Percentiles rank a stretch among this genome's conserved stretches.
phyloP scores from a whole-genome alignment of 495 filamentous ascomycete genomes.

The Penicillium cataractarum region DNA sequence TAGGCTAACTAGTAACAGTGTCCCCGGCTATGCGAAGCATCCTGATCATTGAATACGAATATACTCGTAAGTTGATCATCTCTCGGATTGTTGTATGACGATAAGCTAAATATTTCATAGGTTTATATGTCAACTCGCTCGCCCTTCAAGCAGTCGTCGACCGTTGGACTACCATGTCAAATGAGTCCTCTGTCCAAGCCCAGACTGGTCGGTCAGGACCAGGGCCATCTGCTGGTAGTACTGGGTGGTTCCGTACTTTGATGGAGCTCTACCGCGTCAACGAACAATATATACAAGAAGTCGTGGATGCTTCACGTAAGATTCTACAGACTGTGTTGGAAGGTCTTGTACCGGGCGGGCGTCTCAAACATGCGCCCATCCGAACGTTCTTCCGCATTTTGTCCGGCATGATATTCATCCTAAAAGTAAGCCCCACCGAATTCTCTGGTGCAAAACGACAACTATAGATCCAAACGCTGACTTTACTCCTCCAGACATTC shows the following conservation, averaged over 20 bases:
- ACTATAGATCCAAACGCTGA: background rate
- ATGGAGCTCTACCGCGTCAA: conserved; percentile 60
- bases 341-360: conserved; percentile 76
- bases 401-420: conserved; percentile 90
- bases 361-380: conserved; percentile 89
- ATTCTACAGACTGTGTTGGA: conserved; percentile 83
- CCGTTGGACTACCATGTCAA: conserved; percentile 75
- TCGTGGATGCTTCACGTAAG: conserved; percentile 83
- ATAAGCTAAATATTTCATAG: conserved; percentile 29
- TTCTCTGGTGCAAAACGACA: background rate
- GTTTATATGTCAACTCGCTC: conserved; percentile 87
- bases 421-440: conserved; percentile 56
- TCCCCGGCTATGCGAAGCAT: conserved; percentile 80
- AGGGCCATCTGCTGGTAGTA: conserved; percentile 36
- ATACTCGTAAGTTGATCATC: conserved; percentile 60
- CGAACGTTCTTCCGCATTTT: conserved; percentile 94
- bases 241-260: conserved; percentile 54
- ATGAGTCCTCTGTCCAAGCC: conserved; percentile 53
- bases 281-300: conserved; percentile 81
- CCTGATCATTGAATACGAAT: conserved; percentile 87
- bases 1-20: conserved; percentile 49
- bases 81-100: background rate
- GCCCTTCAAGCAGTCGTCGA: conserved; percentile 94
- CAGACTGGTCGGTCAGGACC: conserved; percentile 45
- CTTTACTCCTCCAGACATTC: conserved; percentile 66